Evolutionary conservation across 352 stramenopile species (phyloP), one percentile per base, ranked within the genome.

Genomic region (Albugo candida): DNA sequence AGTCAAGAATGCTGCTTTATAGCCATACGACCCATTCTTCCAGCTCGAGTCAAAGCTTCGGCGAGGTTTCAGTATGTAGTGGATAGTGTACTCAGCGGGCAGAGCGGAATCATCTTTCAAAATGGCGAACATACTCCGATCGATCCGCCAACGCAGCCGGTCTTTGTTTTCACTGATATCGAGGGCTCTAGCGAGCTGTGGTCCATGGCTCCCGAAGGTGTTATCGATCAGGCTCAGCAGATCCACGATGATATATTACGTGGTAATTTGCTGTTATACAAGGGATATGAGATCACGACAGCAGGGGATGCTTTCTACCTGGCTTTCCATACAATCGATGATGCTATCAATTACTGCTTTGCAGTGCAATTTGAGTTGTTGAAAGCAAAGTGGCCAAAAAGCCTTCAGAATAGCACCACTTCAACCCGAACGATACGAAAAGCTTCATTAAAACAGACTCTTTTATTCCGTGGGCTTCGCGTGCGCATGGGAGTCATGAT

Each of bases 131-230:
- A 43, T 24, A 8, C 8, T 24, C 24, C 24, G 24, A 24, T 43
- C 17, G 20, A 52, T 42, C 37, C 43, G 1, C 51, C 65, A 11
- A 63, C 67, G 13, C 52, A 52, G 16, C 53, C 52, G 13, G 60
- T 89, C 21, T 89, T 89, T 51, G 73, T 89, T n/a, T 75, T 58
- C 13, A 89, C 76, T 0, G 76, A 89, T 52, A 86, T 89, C 47
- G 70, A 89, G 67, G 70, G 63, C 27, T 86, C 73, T 13, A 89
- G 66, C 39, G 56, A 55, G 17, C 58, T 89, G 19, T 89, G 76
- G 76, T 60, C 67, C 11, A 39, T 67, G 18, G 59, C 41, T 1
- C 56, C 63, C 11, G 47, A 61, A 0, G 54, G 66, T 2, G 59
- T 64, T 0, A 86, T 89, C 71, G 53, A 61, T 2, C 60, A 78